Evolutionary conservation across 1,139 yeast genomes (phyloP).

Genomic region (Yamadazyma spencermartinsiae): DNA sequence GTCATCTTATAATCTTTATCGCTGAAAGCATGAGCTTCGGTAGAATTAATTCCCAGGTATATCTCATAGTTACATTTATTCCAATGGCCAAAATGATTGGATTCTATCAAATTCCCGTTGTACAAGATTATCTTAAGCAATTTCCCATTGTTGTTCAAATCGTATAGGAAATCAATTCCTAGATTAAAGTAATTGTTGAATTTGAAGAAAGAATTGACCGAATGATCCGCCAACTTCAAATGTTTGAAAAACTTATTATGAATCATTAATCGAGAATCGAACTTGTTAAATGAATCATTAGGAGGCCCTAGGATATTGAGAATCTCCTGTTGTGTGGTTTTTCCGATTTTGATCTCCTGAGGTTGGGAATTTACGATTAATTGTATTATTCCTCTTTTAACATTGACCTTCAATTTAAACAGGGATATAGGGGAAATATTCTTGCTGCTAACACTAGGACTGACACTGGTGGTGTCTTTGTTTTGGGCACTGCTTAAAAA

Average conservation of each 20-base stretch:
- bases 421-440: slow-evolving; percentile 1
- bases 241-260: slow-evolving; percentile 31
- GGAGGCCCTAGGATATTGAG: slow-evolving; percentile 55
- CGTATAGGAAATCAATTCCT: slow-evolving; percentile 57
- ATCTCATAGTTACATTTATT: slow-evolving; percentile 45
- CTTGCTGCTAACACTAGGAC: neutral
- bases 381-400: slow-evolving; percentile 14
- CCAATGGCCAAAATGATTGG: slow-evolving; percentile 52
- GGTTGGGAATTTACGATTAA: slow-evolving; percentile 10
- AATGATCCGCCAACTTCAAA: slow-evolving; percentile 1
- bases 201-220: slow-evolving; percentile 21
- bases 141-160: slow-evolving; percentile 31
- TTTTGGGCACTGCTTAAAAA: slow-evolving; percentile 9
- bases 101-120: slow-evolving; percentile 50
- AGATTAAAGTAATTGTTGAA: slow-evolving; percentile 56
- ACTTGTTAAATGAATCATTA: slow-evolving; percentile 50
- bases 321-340: slow-evolving; percentile 51
- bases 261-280: slow-evolving; percentile 44
- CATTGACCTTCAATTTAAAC: slow-evolving; percentile 15
- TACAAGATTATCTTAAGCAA: slow-evolving; percentile 40
- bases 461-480: neutral
- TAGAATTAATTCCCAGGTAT: slow-evolving; percentile 11
- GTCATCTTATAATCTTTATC: slow-evolving; percentile 18
- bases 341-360: slow-evolving; percentile 29
- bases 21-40: slow-evolving; percentile 10